These are phyloP conservation scores for Coniochaeta pulveracea DNA, from an alignment of 2,329 filamentous ascomycete species.

Conservation along the genomic window DNA sequence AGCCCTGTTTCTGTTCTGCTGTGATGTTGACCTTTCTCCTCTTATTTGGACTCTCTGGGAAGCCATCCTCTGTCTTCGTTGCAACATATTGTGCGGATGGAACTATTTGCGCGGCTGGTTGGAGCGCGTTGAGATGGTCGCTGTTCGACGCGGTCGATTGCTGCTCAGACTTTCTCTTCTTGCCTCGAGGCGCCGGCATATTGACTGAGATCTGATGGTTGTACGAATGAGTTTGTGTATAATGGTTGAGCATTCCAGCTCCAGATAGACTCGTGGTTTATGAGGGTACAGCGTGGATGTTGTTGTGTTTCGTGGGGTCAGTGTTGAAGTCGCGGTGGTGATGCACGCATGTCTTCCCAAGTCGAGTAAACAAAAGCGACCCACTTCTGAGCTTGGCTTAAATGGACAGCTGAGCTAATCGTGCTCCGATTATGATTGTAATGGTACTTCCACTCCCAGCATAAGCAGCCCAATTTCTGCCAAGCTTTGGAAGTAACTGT, in stretches of 20 bases:
- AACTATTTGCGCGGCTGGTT: conserved; percentile 14
- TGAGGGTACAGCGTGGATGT: too few species aligned
- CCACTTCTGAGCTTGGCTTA: too few species aligned
- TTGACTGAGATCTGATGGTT: conserved; percentile 15
- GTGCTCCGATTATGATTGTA: too few species aligned
- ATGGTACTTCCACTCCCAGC: too few species aligned
- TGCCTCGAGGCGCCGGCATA: conserved; percentile 36
- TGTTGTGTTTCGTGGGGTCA: too few species aligned
- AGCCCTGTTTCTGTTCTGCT: conserved; percentile 66
- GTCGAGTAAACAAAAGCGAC: too few species aligned
- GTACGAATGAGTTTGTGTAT: not conserved
- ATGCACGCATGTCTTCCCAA: too few species aligned
- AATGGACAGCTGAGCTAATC: too few species aligned
- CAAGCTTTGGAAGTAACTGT: not conserved
- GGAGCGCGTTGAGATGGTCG: conserved; percentile 11
- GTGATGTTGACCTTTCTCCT: conserved; percentile 52
- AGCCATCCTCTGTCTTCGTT: conserved; percentile 18
- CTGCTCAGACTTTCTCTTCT: conserved; percentile 32
- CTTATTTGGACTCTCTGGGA: conserved; percentile 47
- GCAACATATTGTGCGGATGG: too few species aligned
- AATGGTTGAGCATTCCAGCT: too few species aligned
- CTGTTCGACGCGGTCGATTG: conserved; percentile 17
- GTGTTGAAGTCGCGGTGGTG: not conserved
- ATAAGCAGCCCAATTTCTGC: too few species aligned
- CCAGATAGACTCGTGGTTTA: too few species aligned